Conservation (phyloP, 768 basidiomycete genomes). For the Psilocybe tampanensis region DNA sequence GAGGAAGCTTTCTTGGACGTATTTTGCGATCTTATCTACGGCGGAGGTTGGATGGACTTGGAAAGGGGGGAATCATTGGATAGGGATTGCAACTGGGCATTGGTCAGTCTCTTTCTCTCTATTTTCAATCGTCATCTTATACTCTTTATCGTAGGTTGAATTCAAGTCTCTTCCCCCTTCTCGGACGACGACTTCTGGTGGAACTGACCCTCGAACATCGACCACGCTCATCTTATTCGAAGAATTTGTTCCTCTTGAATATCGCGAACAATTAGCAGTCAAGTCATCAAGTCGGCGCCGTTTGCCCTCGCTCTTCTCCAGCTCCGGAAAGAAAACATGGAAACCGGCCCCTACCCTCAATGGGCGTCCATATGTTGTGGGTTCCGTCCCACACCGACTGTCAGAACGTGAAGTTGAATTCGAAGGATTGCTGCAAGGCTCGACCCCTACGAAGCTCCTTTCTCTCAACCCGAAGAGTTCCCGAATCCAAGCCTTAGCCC, state of each 20-base stretch:
- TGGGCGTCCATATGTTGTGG: constrained; percentile 74
- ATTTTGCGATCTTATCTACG: constrained; percentile 81
- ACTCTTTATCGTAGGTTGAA: constrained; percentile 61
- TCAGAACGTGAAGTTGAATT: constrained; percentile 74
- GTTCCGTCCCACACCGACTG: constrained; percentile 53
- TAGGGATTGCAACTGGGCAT: constrained; percentile 89
- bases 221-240: constrained; percentile 83
- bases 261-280: constrained; percentile 72
- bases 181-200: constrained; percentile 35
- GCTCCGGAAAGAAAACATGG: constrained; percentile 63
- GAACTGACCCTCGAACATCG: constrained; percentile 69
- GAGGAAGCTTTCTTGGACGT: constrained; percentile 92
- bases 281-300: constrained; percentile 55
- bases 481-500: constrained; percentile 16
- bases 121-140: neutral
- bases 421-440: constrained; percentile 68
- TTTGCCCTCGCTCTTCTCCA: constrained; percentile 69
- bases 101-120: constrained; percentile 53
- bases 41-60: constrained; percentile 82
- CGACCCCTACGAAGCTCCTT: constrained; percentile 47
- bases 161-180: constrained; percentile 74
- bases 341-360: constrained; percentile 84
- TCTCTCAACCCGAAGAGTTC: constrained; percentile 33
- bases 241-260: constrained; percentile 91
- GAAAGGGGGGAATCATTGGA: constrained; percentile 76